Base-by-base conservation (phyloP, 176 grass and related monocot genomes). In the Phragmites australis region DNA sequence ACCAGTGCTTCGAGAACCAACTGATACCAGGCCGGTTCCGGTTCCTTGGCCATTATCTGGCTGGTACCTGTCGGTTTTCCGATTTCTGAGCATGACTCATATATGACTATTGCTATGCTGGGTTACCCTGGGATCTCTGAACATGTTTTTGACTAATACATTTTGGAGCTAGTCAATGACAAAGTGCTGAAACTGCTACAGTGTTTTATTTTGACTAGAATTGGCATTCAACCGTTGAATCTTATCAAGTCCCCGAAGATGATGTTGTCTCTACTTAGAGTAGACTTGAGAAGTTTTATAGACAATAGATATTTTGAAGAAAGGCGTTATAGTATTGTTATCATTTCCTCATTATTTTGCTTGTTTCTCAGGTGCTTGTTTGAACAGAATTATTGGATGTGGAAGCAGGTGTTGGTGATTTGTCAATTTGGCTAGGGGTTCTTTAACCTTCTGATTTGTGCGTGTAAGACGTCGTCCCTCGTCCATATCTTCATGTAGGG, bases 391-490 rank as follows among this genome's bases (percentile, higher is more conserved):
- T 69, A 58, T 82, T 85, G 72, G 57, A n/a, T 53, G 49, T 59
- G 77, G 77, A 85, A 88, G 81, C 71, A 84, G 70, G 54, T 45
- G 69, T 72, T 68, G 65, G 43, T 82, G 78, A 91, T 91, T 81
- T 85, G 85, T 77, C 65, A 21, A 85, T 55, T 89, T 60, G 76
- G 89, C 66, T 82, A 71, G 53, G 40, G 79, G 15, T 81, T 84
- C 41, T 44, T 81, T 81, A 76, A 82, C 85, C 57, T 71, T 87
- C 63, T 82, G 78, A 76, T 77, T 80, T 82, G 51, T 76, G 43
- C 58, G 29, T 59, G 65, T 14, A 21, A 69, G 69, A 75, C 27
- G 54, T 83, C 74, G 79, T 80, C 76, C 68, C 11, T 77, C 51
- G 26, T 83, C 81, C 77, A 81, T 91, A 73, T 91, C 81, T 66